Evolutionary conservation across 148 eudicot genomes (phyloP).

Genomic region (Silene latifolia): DNA sequence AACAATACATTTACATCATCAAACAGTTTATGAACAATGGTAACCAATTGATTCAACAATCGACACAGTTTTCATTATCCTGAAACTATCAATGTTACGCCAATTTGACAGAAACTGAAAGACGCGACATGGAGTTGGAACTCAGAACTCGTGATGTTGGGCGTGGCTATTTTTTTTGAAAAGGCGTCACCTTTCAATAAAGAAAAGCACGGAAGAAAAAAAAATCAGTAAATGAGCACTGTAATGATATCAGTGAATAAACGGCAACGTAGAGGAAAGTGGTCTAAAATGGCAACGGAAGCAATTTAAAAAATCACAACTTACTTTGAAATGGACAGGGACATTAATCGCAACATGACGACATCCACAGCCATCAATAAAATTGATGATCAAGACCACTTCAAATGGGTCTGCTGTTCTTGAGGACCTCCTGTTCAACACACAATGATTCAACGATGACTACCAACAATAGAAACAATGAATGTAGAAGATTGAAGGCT

Average conservation of each 20-base stretch:
- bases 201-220: too few relatives aligned
- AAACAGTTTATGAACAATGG: not conserved
- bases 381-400: constrained; percentile 65
- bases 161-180: not conserved
- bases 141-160: not conserved
- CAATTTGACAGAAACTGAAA: too few relatives aligned
- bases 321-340: constrained; percentile 79
- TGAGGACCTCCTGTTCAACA: constrained; percentile 56
- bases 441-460: not conserved
- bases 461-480: not conserved
- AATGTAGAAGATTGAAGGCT: not conserved
- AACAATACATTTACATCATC: not conserved
- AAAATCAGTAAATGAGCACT: not conserved
- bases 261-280: not conserved
- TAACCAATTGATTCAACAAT: too few relatives aligned
- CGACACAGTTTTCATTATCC: too few relatives aligned
- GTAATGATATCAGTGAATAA: not conserved
- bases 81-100: too few relatives aligned
- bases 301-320: constrained; percentile 3
- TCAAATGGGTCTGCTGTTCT: constrained; percentile 54
- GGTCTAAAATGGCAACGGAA: not conserved
- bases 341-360: constrained; percentile 40
- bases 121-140: too few relatives aligned
- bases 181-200: not conserved
- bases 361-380: constrained; percentile 78